Conservation (phyloP, 352 stramenopile species). For the Globisporangium emineosum region DNA sequence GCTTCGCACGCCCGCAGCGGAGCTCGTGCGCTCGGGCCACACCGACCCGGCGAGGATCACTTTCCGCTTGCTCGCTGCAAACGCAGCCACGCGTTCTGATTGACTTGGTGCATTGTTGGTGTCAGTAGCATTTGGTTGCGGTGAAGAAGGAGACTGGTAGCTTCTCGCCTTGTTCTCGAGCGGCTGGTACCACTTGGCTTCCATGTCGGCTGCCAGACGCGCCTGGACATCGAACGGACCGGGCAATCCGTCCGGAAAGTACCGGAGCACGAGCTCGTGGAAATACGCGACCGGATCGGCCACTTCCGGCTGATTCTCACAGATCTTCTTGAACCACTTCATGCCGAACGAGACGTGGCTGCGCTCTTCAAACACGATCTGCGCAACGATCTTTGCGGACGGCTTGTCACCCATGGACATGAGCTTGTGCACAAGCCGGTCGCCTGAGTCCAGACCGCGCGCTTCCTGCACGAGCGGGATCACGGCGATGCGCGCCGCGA, state of each 20-base stretch:
- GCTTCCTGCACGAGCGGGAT: slow-evolving; percentile 83
- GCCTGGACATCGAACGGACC: slow-evolving; percentile 77
- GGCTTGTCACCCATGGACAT: slow-evolving; percentile 60
- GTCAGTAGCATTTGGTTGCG: background rate
- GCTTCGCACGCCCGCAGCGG: slow-evolving; percentile 84
- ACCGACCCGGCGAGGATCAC: slow-evolving; percentile 68
- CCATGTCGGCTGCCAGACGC: slow-evolving; percentile 68
- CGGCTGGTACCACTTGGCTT: slow-evolving; percentile 62
- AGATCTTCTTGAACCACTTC: slow-evolving; percentile 78
- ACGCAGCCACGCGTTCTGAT: slow-evolving; percentile 37
- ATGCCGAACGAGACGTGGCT: slow-evolving; percentile 73
- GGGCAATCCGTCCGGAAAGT: slow-evolving; percentile 74
- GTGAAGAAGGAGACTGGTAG: slow-evolving; percentile 1
- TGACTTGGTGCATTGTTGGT: slow-evolving; percentile 5
- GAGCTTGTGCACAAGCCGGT: slow-evolving; percentile 70
- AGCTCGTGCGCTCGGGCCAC: slow-evolving; percentile 87
- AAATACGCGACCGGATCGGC: slow-evolving; percentile 67
- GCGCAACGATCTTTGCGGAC: slow-evolving; percentile 64
- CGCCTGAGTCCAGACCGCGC: slow-evolving; percentile 69
- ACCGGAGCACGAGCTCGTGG: slow-evolving; percentile 73
- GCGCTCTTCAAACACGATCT: slow-evolving; percentile 80
- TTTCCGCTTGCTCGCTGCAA: slow-evolving; percentile 59
- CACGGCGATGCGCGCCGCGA: slow-evolving; percentile 72
- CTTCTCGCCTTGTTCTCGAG: slow-evolving; percentile 49
- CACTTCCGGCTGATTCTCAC: slow-evolving; percentile 30